A percentile compares a stretch with the other conserved stretches of the same genome.
phyloP scores from a whole-genome alignment of 805 yeast genomes.

The Saccharomycopsis malanga region DNA sequence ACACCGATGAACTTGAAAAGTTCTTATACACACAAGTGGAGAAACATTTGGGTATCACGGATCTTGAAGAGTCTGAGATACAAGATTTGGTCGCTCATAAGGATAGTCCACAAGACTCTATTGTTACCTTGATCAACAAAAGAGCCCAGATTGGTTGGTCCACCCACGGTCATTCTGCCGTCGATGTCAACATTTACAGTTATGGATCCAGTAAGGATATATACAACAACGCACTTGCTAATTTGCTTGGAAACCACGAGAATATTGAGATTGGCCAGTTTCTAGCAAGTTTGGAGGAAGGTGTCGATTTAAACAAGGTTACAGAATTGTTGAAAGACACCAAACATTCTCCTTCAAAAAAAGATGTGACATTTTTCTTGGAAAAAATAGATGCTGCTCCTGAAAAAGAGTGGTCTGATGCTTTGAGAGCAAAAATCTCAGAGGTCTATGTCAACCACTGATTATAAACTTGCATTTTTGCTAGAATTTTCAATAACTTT shows the following conservation, averaged over 20 bases:
- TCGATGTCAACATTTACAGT: slow-evolving; percentile 88
- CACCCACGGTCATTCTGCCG: slow-evolving; percentile 94
- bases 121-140: slow-evolving; percentile 67
- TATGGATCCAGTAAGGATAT: slow-evolving; percentile 52
- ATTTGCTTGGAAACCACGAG: slow-evolving; percentile 74
- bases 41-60: slow-evolving; percentile 58
- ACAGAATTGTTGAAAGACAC: slow-evolving; percentile 45
- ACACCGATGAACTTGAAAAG: slow-evolving; percentile 28
- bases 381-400: background rate
- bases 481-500: no score
- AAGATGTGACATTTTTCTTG: background rate
- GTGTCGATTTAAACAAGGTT: slow-evolving; percentile 39
- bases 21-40: slow-evolving; percentile 54
- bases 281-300: slow-evolving; percentile 35
- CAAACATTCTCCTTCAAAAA: slow-evolving; percentile 36
- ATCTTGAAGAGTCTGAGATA: slow-evolving; percentile 51
- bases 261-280: slow-evolving; percentile 79
- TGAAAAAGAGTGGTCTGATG: background rate
- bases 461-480: no score
- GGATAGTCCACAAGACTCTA: slow-evolving; percentile 34
- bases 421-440: background rate
- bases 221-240: slow-evolving; percentile 33
- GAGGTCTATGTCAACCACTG: slow-evolving; percentile 8
- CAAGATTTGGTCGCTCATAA: slow-evolving; percentile 33
- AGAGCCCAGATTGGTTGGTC: slow-evolving; percentile 94